Conservation (phyloP, 1,139 yeast species). For the Taiozyma sp. region DNA sequence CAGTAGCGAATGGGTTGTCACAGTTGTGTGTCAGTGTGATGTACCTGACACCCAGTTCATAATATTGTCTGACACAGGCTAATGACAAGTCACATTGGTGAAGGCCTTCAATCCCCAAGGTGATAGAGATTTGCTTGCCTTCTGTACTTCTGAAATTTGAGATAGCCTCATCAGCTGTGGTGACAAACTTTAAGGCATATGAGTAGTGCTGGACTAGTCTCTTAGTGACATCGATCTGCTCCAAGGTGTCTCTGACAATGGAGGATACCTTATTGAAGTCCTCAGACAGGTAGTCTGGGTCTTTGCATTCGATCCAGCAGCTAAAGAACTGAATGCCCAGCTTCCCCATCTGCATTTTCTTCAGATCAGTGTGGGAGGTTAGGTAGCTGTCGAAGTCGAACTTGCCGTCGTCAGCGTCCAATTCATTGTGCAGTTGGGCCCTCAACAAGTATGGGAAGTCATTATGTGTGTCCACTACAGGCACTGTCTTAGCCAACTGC, state of each 20-base stretch:
- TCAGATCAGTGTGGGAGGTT: conserved; percentile 38
- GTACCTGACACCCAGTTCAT: conserved; percentile 45
- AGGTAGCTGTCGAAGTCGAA: conserved; percentile 34
- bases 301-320: conserved; percentile 41
- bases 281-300: conserved; percentile 32
- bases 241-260: conserved; percentile 47
- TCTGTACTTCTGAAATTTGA: conserved; percentile 27
- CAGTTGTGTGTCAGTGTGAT: conserved; percentile 51
- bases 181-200: conserved; percentile 34
- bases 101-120: conserved; percentile 49
- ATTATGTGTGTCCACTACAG: conserved; percentile 45
- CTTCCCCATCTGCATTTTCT: conserved; percentile 34
- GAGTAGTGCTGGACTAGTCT: conserved; percentile 39
- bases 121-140: conserved; percentile 35
- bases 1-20: conserved; percentile 53
- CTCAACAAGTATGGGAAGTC: conserved; percentile 43
- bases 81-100: conserved; percentile 47
- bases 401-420: conserved; percentile 25
- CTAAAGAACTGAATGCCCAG: conserved; percentile 45
- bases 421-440: conserved; percentile 39
- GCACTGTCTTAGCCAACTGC: conserved; percentile 25
- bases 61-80: conserved; percentile 44
- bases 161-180: conserved; percentile 35
- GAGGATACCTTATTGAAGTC: conserved; percentile 38
- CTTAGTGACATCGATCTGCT: conserved; percentile 47